Evolutionary conservation across 257 asterid species (phyloP), one percentile per base, ranked within the genome.

Genomic region (Solanum sejunctum): DNA sequence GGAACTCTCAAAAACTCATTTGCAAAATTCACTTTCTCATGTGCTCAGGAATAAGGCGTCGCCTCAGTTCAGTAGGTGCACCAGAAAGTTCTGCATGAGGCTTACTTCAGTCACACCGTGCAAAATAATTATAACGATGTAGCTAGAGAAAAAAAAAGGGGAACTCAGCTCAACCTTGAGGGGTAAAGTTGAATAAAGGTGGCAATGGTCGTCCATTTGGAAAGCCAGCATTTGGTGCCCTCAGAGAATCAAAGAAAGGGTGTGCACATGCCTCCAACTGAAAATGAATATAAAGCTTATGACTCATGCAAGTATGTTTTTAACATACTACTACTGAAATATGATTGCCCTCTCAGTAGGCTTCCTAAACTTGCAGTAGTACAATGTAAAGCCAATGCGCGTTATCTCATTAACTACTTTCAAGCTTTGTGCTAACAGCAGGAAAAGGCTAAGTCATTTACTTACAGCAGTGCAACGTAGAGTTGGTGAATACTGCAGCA

Each of bases 401-500:
- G 26, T 51, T 77, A 23, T 51, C 63, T 78, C 82, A 11, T 73
- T n/a, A 10, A 58, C 71, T 84, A 81, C 32, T 28, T 60, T 18
- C 64, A 16, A 77, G 64, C 26, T 77, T 26, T 77, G 26, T 52
- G 16, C 47, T 5, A 77, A 77, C 64, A 16, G 63, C 45, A 77
- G 26, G 47, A 83, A 54, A 83, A 83, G 43, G 80, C 70, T 11
- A 54, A 26, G 64, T 36, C 69, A 54, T 88, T 39, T 84, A 91
- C 97, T 94, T 88, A 94, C 97, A 88, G 98, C 94, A 45, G 94
- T 88, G 90, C 91, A 89, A 39, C 97, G 94, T 39, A 94, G 91
- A 90, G 89, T 87, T 63, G 98, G 98, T 64, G 98, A 94, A 88
- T 93, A 94, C 71, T 94, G 98, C 10, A 94, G 94, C 84, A 94